Evolutionary conservation across 1,284 basidiomycete species (phyloP), one percentile per base, ranked within the genome.

Genomic region (Boletus smithii): DNA sequence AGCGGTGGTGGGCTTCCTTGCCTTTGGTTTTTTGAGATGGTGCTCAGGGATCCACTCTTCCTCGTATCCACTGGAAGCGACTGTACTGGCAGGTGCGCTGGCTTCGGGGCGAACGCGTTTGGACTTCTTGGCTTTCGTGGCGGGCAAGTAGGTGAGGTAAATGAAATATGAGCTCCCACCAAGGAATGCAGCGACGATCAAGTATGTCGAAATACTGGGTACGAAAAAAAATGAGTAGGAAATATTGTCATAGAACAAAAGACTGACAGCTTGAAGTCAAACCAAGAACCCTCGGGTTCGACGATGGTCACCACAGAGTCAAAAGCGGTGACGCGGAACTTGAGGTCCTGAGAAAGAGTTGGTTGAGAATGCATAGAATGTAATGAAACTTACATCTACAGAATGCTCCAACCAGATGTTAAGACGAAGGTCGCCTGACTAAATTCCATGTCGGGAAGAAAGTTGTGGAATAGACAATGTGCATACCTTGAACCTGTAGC

Each of bases 41-140:
- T 91, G 85, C 57, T 84, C 85, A 14, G 91, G 91, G 59, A 95
- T 94, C 91, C 91, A 95, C 61, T 94, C 91, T 63, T 94, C 90
- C 60, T 91, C n/a, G n/a, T n/a, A n/a, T n/a, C n/a, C 78, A 17
- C 83, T 81, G 22, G 83, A 79, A 29, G 83, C 83, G 44, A 80
- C 81, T n/a, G 83, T 83, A 36, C 76, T 74, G 27, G 77, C 74
- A n/a, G 84, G 79, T 9, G 80, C 71, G 50, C 79, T 81, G 49
- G 80, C 71, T 8, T 70, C 58, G 6, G 63, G 49, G 42, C 54
- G 73, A 53, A 42, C 63, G 46, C 57, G 66, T 40, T 50, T 68
- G 46, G 67, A 42, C 49, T 71, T 74, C 39, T 62, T 69, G 53
- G 61, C 41, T 56, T 71, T 74, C 36, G 76, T 54, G 55, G 80